Percentiles rank a stretch among this genome's conserved stretches.
Conservation (phyloP, 2,329 filamentous ascomycete genomes). For the Trichoderma aggressivum region DNA sequence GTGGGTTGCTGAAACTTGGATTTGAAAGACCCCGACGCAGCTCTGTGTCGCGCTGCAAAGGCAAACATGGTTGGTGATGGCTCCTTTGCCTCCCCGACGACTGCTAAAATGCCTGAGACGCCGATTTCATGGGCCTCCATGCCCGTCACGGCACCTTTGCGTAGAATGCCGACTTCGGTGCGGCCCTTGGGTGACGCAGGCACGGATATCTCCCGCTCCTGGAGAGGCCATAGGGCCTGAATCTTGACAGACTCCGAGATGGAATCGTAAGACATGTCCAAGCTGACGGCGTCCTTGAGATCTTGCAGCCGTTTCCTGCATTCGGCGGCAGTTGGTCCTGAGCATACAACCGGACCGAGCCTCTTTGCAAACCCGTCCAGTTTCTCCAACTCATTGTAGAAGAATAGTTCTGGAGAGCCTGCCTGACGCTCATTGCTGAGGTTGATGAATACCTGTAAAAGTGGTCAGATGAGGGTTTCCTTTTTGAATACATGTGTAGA, state of each 20-base stretch:
- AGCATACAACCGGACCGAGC: slow-evolving; percentile 43
- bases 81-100: slow-evolving; percentile 70
- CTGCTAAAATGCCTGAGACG: slow-evolving; percentile 72
- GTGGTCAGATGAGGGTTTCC: not conserved
- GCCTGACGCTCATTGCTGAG: slow-evolving; percentile 34
- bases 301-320: slow-evolving; percentile 49
- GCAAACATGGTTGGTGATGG: slow-evolving; percentile 77
- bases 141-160: slow-evolving; percentile 55
- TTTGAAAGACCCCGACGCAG: slow-evolving; percentile 56
- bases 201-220: slow-evolving; percentile 39
- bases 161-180: slow-evolving; percentile 78
- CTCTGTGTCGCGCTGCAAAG: slow-evolving; percentile 74
- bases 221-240: slow-evolving; percentile 60
- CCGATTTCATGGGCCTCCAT: slow-evolving; percentile 71
- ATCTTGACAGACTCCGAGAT: slow-evolving; percentile 63
- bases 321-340: not conserved
- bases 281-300: slow-evolving; percentile 52
- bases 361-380: slow-evolving; percentile 54
- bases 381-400: slow-evolving; percentile 61
- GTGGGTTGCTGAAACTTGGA: slow-evolving; percentile 66
- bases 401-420: slow-evolving; percentile 61
- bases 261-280: slow-evolving; percentile 76
- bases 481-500: not conserved
- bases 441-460: slow-evolving; percentile 58
- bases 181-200: slow-evolving; percentile 47